Conservation (phyloP, 2,329 filamentous ascomycete species). For the Aspergillus fischeri region DNA sequence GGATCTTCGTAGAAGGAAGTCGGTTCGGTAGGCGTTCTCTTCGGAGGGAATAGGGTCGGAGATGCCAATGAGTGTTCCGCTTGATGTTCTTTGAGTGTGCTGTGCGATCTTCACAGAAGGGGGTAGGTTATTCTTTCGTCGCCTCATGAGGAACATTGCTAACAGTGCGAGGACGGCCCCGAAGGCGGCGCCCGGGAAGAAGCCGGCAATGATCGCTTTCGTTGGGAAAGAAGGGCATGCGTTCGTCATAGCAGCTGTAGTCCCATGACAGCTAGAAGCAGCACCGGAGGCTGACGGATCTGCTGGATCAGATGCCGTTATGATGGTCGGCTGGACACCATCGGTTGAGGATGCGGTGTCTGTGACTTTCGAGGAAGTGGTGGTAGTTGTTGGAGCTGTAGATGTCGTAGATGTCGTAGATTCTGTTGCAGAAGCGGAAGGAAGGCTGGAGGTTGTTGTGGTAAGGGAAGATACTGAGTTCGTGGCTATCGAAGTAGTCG, state of each 20-base stretch:
- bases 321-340: background rate
- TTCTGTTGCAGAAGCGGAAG: constrained; percentile 16
- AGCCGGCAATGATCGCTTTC: constrained; percentile 41
- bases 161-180: constrained; percentile 52
- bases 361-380: background rate
- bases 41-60: constrained; percentile 43
- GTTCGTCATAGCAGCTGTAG: constrained; percentile 4
- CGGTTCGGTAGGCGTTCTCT: constrained; percentile 40
- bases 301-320: constrained; percentile 5
- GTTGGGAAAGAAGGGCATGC: constrained; percentile 39
- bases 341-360: background rate
- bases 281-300: constrained; percentile 6
- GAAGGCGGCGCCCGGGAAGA: constrained; percentile 44
- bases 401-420: constrained; percentile 12
- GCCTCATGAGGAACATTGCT: constrained; percentile 40
- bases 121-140: constrained; percentile 17
- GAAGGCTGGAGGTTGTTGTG: constrained; percentile 18
- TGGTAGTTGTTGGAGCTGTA: constrained; percentile 14
- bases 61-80: constrained; percentile 33
- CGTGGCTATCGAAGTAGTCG: constrained; percentile 19
- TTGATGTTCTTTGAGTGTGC: constrained; percentile 30
- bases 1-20: constrained; percentile 37
- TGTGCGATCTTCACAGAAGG: constrained; percentile 19
- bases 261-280: background rate
- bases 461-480: constrained; percentile 14